These are phyloP conservation scores for Boletus pseudo-olivaceus DNA, from an alignment of 768 basidiomycete species.

Conservation along the genomic window DNA sequence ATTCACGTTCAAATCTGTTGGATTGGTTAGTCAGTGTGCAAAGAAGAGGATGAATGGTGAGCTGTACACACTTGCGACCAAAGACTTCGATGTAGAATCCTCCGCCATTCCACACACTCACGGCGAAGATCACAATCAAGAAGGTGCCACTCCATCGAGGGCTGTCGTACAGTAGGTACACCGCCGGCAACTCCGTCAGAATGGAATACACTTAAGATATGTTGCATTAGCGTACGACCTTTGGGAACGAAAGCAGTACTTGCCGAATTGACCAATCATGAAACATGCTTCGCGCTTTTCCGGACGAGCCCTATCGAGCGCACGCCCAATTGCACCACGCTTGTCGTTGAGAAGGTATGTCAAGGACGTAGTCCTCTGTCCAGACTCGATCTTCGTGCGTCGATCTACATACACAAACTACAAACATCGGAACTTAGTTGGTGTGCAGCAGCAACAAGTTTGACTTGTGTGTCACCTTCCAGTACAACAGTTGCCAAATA, in stretches of 20 bases:
- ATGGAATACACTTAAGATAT: constrained; percentile 71
- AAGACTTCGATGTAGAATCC: constrained; percentile 97
- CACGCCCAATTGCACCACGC: constrained; percentile 74
- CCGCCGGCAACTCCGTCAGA: constrained; percentile 81
- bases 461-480: constrained; percentile 58
- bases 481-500: constrained; percentile 91
- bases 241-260: constrained; percentile 22
- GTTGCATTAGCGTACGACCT: constrained; percentile 1
- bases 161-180: constrained; percentile 80
- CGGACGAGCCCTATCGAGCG: constrained; percentile 56
- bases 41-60: not conserved
- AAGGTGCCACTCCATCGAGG: constrained; percentile 74
- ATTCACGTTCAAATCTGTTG: constrained; percentile 83
- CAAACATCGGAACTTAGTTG: constrained; percentile 1
- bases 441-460: not conserved
- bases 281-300: constrained; percentile 67
- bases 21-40: constrained; percentile 5
- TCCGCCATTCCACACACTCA: constrained; percentile 94
- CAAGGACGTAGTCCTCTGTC: constrained; percentile 87
- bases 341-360: constrained; percentile 87
- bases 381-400: constrained; percentile 85
- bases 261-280: constrained; percentile 82
- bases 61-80: constrained; percentile 78
- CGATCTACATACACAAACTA: constrained; percentile 87
- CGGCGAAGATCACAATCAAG: constrained; percentile 74